Evolutionary conservation across 108 stramenopile genomes (phyloP).

Genomic region (Conticribra weissflogii): DNA sequence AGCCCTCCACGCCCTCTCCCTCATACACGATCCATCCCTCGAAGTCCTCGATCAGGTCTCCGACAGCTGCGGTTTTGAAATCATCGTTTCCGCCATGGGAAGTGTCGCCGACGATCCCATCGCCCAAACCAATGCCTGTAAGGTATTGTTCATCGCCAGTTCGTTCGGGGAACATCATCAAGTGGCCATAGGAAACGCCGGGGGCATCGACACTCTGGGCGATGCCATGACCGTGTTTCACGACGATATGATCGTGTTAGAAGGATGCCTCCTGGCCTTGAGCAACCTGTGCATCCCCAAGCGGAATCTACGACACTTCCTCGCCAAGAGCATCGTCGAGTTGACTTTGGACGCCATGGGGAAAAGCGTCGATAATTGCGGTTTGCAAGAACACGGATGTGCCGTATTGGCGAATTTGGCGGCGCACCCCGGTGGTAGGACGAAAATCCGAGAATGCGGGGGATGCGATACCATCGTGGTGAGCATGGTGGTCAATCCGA

Average conservation of each 20-base stretch:
- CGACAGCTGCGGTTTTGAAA: slow-evolving; percentile 38
- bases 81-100: slow-evolving; percentile 57
- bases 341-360: slow-evolving; percentile 65
- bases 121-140: slow-evolving; percentile 61
- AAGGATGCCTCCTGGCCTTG: slow-evolving; percentile 61
- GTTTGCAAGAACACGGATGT: slow-evolving; percentile 68
- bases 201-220: slow-evolving; percentile 50
- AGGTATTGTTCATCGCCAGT: slow-evolving; percentile 62
- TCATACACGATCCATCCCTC: slow-evolving; percentile 22
- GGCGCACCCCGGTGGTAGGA: slow-evolving; percentile 50
- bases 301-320: slow-evolving; percentile 34
- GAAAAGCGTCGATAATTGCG: slow-evolving; percentile 48
- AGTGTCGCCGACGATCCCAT: slow-evolving; percentile 21
- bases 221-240: slow-evolving; percentile 54
- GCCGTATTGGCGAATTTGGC: slow-evolving; percentile 63
- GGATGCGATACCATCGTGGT: slow-evolving; percentile 67
- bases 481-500: slow-evolving; percentile 77
- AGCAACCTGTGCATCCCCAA: slow-evolving; percentile 62
- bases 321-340: slow-evolving; percentile 40
- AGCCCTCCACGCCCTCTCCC: slow-evolving; percentile 41
- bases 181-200: slow-evolving; percentile 53
- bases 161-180: slow-evolving; percentile 48
- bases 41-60: slow-evolving; percentile 39
- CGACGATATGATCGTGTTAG: slow-evolving; percentile 57
- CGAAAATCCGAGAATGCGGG: slow-evolving; percentile 49